phyloP scores from a whole-genome alignment of 192 early-diverging fungal genomes.

The Coemansia sp. region DNA sequence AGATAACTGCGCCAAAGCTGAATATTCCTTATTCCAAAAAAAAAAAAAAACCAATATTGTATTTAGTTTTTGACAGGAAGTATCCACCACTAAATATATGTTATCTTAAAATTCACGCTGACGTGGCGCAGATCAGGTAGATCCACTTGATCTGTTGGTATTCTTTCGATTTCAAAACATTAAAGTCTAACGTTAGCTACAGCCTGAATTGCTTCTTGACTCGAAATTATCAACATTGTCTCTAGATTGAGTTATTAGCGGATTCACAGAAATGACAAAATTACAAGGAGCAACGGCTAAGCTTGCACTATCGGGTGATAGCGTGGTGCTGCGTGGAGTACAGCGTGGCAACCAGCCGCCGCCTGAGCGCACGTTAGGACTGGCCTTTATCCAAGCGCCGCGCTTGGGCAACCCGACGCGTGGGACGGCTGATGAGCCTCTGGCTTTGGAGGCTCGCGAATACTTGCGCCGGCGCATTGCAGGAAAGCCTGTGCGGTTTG shows the following conservation, averaged over 20 bases:
- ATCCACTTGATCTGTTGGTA: background rate
- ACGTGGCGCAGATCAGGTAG: background rate
- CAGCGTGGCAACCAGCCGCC: constrained; percentile 78
- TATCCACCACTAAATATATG: too few relatives aligned
- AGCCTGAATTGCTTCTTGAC: background rate
- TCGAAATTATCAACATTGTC: background rate
- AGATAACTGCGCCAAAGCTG: too few relatives aligned
- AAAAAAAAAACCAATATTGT: too few relatives aligned
- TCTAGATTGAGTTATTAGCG: background rate
- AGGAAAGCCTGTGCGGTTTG: constrained; percentile 86
- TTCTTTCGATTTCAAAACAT: background rate
- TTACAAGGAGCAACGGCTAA: constrained; percentile 76
- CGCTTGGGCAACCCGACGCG: constrained; percentile 73
- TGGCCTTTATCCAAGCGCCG: constrained; percentile 81
- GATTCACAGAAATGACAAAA: constrained; percentile 7
- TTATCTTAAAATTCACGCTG: background rate
- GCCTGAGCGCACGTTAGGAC: constrained; percentile 77
- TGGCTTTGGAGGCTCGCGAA: constrained; percentile 86
- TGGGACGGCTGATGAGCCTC: constrained; percentile 81
- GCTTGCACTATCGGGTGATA: constrained; percentile 88
- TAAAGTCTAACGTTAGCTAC: background rate
- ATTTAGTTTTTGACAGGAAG: too few relatives aligned
- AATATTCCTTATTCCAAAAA: too few relatives aligned
- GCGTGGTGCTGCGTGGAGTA: constrained; percentile 81
- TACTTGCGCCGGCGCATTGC: constrained; percentile 81